Percentiles rank a stretch among this genome's conserved stretches.
Evolutionary conservation across 306 rosid species (phyloP).

Genomic region (Pueraria montana): DNA sequence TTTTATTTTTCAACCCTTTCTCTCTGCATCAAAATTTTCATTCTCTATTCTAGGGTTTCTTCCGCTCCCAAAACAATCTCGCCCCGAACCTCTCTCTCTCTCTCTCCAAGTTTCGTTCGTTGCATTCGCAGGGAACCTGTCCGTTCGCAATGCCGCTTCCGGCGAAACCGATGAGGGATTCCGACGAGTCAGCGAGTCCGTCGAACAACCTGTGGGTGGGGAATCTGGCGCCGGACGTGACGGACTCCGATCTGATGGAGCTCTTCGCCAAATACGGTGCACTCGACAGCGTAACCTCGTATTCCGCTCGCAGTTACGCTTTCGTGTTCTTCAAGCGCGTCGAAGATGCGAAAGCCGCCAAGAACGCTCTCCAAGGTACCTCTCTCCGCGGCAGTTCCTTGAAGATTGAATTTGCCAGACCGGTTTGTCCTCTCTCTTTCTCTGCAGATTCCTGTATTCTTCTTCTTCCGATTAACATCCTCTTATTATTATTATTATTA

Average conservation of each 20-base stretch:
- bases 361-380: constrained; percentile 78
- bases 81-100: no score
- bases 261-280: constrained; percentile 86
- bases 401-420: constrained; percentile 94
- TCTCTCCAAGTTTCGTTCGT: neutral
- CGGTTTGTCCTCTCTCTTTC: constrained; percentile 83
- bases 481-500: neutral
- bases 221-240: constrained; percentile 77
- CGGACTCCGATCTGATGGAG: constrained; percentile 83
- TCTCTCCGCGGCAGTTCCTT: constrained; percentile 66
- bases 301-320: constrained; percentile 86
- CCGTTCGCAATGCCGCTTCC: constrained; percentile 75
- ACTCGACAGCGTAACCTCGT: constrained; percentile 83
- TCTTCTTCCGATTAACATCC: neutral
- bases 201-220: constrained; percentile 97
- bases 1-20: neutral
- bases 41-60: constrained; percentile 47
- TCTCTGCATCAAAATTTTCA: neutral
- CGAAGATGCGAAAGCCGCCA: constrained; percentile 94
- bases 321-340: constrained; percentile 84
- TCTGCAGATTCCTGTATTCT: constrained; percentile 39
- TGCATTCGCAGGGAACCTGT: neutral
- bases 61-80: neutral
- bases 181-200: constrained; percentile 62
- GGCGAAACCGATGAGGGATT: constrained; percentile 57